phyloP scores from a whole-genome alignment of 306 rosid species.

The Abrus precatorius region DNA sequence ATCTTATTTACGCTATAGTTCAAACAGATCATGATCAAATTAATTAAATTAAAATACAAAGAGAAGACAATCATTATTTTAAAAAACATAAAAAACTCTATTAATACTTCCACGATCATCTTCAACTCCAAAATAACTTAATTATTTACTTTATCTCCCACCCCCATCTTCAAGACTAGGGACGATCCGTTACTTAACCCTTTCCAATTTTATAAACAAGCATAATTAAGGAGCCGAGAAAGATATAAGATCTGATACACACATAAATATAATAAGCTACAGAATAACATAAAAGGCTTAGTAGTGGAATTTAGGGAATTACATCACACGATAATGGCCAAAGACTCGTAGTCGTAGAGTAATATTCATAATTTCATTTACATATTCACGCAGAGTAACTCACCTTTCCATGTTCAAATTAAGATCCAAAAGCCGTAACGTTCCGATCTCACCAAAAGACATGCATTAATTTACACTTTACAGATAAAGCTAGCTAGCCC shows the following conservation, averaged over 20 bases:
- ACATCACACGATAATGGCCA: neutral
- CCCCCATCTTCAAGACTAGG: neutral
- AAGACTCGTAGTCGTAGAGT: neutral
- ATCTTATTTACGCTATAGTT: neutral
- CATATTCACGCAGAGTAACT: conserved; percentile 1
- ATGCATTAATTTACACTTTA: neutral
- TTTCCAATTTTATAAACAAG: neutral
- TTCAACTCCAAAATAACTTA: neutral
- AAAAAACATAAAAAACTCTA: no score
- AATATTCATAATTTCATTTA: neutral
- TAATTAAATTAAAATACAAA: neutral
- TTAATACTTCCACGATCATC: neutral
- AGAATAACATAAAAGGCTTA: neutral
- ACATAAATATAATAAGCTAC: neutral
- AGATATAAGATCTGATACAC: neutral
- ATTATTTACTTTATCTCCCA: neutral
- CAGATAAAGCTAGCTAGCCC: neutral
- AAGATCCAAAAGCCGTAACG: neutral
- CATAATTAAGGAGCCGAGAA: neutral
- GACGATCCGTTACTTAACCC: no score
- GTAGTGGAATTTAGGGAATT: neutral
- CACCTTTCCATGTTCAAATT: neutral
- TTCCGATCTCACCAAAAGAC: conserved; percentile 8
- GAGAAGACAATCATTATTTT: neutral
- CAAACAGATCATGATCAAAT: neutral